Evolutionary conservation across 306 rosid species (phyloP).

Genomic region (Rosa chinensis): DNA sequence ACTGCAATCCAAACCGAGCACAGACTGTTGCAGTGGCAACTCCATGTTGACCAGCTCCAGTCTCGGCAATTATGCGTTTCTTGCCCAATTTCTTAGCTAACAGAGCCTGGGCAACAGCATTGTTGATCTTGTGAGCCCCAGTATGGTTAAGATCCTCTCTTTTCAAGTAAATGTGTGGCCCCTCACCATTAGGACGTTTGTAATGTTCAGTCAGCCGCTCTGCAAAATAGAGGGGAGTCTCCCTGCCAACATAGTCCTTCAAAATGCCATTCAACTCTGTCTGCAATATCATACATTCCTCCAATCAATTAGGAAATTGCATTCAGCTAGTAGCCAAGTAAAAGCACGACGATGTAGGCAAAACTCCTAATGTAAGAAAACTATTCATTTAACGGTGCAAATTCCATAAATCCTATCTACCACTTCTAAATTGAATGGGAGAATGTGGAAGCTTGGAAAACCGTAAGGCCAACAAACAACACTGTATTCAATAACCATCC

Average conservation of each 20-base stretch:
- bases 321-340: neutral
- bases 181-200: slow-evolving; percentile 78
- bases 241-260: slow-evolving; percentile 93
- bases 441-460: neutral
- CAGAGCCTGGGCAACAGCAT: slow-evolving; percentile 93
- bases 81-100: slow-evolving; percentile 88
- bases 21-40: slow-evolving; percentile 98
- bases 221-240: slow-evolving; percentile 88
- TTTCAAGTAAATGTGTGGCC: slow-evolving; percentile 81
- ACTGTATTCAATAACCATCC: too few species aligned
- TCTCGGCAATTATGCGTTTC: slow-evolving; percentile 87
- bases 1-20: slow-evolving; percentile 86
- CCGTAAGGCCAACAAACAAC: neutral
- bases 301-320: neutral
- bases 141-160: slow-evolving; percentile 99
- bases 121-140: slow-evolving; percentile 96
- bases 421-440: neutral
- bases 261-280: slow-evolving; percentile 68
- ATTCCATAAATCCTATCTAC: neutral
- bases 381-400: neutral
- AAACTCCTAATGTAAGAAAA: neutral
- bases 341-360: neutral
- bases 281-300: slow-evolving; percentile 42
- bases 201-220: slow-evolving; percentile 93
- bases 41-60: slow-evolving; percentile 99